phyloP scores from a whole-genome alignment of 2,329 filamentous ascomycete species.

The Aspergillus pseudoterreus region DNA sequence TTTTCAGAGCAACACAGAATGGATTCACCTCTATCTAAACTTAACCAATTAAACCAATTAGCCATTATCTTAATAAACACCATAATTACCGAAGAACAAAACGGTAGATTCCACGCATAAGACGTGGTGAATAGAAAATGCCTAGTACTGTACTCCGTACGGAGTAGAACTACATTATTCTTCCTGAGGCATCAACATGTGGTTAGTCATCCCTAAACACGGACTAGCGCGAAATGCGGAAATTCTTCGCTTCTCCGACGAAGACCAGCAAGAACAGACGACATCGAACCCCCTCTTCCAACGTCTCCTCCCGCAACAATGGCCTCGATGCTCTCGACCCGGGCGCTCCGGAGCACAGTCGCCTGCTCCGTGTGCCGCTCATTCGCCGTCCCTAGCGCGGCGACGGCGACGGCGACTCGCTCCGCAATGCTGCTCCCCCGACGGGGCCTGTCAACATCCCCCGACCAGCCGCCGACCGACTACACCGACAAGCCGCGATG shows the following conservation, averaged over 20 bases:
- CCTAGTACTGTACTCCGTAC: too few relatives aligned
- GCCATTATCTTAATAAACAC: too few relatives aligned
- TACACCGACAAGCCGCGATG: slow-evolving; percentile 56
- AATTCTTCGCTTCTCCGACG: slow-evolving; percentile 20
- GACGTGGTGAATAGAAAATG: too few relatives aligned
- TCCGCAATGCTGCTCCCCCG: slow-evolving; percentile 13
- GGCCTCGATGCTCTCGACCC: slow-evolving; percentile 48
- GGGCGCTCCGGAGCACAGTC: slow-evolving; percentile 33
- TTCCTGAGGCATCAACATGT: too few relatives aligned
- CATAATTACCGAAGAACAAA: too few relatives aligned
- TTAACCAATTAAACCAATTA: too few relatives aligned
- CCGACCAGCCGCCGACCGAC: slow-evolving; percentile 26
- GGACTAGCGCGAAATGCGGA: slow-evolving; percentile 23
- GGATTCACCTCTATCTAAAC: too few relatives aligned
- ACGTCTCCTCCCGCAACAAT: slow-evolving; percentile 26
- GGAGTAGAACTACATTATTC: too few relatives aligned
- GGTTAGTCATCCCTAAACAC: slow-evolving; percentile 7
- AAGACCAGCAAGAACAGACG: slow-evolving; percentile 4
- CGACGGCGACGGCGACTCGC: slow-evolving; percentile 7
- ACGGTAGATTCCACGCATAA: too few relatives aligned
- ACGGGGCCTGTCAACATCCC: slow-evolving; percentile 26
- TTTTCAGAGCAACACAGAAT: too few relatives aligned
- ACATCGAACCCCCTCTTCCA: slow-evolving; percentile 11
- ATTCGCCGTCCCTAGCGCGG: slow-evolving; percentile 15
- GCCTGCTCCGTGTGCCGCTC: slow-evolving; percentile 29